Percentiles rank a stretch among this genome's conserved stretches.
Evolutionary conservation across 345 rosid genomes (phyloP).

Genomic region (Cardamine resedifolia): DNA sequence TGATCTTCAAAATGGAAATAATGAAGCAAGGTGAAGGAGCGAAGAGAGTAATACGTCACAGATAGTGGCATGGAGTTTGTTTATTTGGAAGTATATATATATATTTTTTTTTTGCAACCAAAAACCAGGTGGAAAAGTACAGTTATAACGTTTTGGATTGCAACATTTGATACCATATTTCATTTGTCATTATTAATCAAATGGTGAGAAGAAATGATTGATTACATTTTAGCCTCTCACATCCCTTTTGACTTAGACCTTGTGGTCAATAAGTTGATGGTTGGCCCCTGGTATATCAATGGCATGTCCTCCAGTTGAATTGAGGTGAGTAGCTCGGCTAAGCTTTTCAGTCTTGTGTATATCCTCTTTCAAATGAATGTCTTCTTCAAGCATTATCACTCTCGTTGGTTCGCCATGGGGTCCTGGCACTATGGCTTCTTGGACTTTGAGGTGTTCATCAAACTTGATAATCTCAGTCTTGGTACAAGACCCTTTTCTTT

Average conservation of each 20-base stretch:
- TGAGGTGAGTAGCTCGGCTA: constrained; percentile 27
- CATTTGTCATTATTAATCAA: neutral
- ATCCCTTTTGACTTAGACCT: constrained; percentile 27
- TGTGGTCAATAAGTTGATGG: constrained; percentile 39
- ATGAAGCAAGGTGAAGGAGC: neutral
- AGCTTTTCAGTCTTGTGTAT: constrained; percentile 39
- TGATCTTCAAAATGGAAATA: neutral
- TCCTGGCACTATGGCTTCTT: constrained; percentile 56
- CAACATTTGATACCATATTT: neutral
- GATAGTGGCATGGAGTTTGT: neutral
- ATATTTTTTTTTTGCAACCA: neutral
- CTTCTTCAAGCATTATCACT: constrained; percentile 51
- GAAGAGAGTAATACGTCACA: neutral
- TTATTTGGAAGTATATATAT: neutral
- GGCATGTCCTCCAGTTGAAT: constrained; percentile 33
- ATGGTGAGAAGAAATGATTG: constrained; percentile 4
- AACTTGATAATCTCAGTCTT: constrained; percentile 44
- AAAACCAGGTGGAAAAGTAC: neutral
- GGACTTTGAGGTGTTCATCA: constrained; percentile 52
- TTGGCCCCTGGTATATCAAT: constrained; percentile 30
- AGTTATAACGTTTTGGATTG: neutral
- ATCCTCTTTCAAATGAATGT: constrained; percentile 46
- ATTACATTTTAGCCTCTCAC: constrained; percentile 3
- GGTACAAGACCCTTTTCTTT: constrained; percentile 40
- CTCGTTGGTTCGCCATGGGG: constrained; percentile 47